Base-by-base conservation (phyloP, 306 rosid genomes). In the Luffa aegyptiaca region DNA sequence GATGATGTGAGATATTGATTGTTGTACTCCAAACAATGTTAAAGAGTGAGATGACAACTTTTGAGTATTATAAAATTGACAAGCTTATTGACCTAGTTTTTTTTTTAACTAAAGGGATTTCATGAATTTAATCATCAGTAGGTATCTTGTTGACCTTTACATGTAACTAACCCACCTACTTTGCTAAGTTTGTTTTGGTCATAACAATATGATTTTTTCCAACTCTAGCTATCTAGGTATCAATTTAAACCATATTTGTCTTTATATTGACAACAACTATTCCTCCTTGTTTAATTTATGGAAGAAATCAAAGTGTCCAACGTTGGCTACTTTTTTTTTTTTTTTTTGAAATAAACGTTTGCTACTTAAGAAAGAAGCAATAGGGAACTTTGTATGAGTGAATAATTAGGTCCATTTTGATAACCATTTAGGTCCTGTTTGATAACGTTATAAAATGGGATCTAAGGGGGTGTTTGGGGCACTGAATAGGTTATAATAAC, bases 81-180 rank as follows among this genome's bases (percentile, higher is more conserved):
- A 76, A 58, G 52, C 20, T 18, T 35, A 42, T 21, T 20, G 20
- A 37, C 39, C 17, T 73, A 31, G 72, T 21, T 79, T n/a, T n/a
- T n/a, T n/a, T n/a, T n/a, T n/a, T 71, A 42, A 56, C 18, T 20
- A 80, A 80, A 35, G 70, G 70, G 74, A 64, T 58, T 65, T 57
- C 58, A 51, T 62, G 58, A 63, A 73, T 18, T 65, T 17, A 84
- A 78, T 80, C 5, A 78, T 80, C 3, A 80, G 84, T 80, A 83
- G 86, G 86, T 84, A 46, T 12, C 65, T 18, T 61, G 56, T 80
- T 84, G 81, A 84, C 83, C 76, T 76, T 58, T n/a, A 45, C 58
- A 57, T 65, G 16, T 76, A 84, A 76, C 86, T 58, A 80, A 77
- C 58, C 79, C 61, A 84, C 86, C 86, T 69, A 84, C 78, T 74